phyloP scores from a whole-genome alignment of 768 basidiomycete genomes.

The Hygrophoropsis aurantiaca region DNA sequence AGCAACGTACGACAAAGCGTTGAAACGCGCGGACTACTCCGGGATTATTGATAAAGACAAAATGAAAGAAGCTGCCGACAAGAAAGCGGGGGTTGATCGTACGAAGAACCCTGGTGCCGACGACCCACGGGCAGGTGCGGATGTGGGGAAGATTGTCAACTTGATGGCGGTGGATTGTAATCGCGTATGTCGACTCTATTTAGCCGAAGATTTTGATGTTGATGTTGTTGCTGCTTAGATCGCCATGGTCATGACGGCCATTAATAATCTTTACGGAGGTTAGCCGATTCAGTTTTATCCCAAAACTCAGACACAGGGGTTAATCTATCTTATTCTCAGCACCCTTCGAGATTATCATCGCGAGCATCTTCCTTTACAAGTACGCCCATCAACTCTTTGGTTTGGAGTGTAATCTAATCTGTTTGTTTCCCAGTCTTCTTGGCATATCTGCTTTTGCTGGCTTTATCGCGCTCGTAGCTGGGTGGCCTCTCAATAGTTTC shows the following conservation, averaged over 20 bases:
- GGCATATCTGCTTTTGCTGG: constrained; percentile 64
- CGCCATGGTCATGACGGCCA: constrained; percentile 50
- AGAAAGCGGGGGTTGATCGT: constrained; percentile 13
- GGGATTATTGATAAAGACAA: constrained; percentile 63
- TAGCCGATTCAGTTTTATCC: constrained; percentile 12
- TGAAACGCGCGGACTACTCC: constrained; percentile 81
- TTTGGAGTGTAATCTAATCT: neutral
- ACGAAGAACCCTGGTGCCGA: constrained; percentile 30
- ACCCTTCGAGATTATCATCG: constrained; percentile 78
- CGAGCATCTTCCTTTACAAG: constrained; percentile 75
- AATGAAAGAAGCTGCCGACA: constrained; percentile 21
- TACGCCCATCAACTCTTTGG: constrained; percentile 22
- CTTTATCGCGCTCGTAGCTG: constrained; percentile 59
- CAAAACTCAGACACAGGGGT: neutral
- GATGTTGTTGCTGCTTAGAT: constrained; percentile 24
- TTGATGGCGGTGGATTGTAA: constrained; percentile 83
- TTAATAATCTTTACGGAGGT: constrained; percentile 73
- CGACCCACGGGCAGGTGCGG: constrained; percentile 74
- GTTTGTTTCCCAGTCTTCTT: constrained; percentile 44
- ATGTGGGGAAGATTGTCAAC: constrained; percentile 88
- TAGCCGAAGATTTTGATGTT: no score
- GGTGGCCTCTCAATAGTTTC: constrained; percentile 66
- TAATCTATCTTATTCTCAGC: constrained; percentile 32
- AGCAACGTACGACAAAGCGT: constrained; percentile 83
- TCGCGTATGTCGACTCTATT: constrained; percentile 39